Percentiles rank a stretch among this genome's conserved stretches.
phyloP scores from a whole-genome alignment of 1,284 basidiomycete species.

The Mycosarcoma mackinlayi region DNA sequence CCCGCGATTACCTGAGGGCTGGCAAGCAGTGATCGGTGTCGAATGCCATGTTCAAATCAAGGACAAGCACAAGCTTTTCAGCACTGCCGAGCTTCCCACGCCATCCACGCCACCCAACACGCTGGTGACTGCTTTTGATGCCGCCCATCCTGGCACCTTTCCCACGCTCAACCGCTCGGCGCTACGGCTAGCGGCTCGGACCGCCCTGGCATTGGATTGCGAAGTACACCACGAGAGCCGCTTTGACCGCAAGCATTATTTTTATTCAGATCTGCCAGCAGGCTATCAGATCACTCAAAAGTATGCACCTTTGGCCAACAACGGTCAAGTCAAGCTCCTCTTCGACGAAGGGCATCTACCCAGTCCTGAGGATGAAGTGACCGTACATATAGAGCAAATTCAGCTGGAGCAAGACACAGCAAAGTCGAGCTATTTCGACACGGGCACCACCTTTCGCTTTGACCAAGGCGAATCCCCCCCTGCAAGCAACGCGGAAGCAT shows the following conservation, averaged over 20 bases:
- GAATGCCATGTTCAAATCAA: slow-evolving; percentile 96
- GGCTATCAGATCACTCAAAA: slow-evolving; percentile 98
- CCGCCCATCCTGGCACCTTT: slow-evolving; percentile 90
- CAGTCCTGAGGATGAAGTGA: slow-evolving; percentile 69
- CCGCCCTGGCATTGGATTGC: slow-evolving; percentile 83
- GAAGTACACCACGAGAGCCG: slow-evolving; percentile 70
- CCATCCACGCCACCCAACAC: slow-evolving; percentile 76
- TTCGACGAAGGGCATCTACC: slow-evolving; percentile 62
- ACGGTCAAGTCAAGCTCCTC: slow-evolving; percentile 75
- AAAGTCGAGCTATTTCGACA: slow-evolving; percentile 77
- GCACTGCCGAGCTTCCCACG: slow-evolving; percentile 71
- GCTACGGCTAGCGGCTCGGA: slow-evolving; percentile 82
- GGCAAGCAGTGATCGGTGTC: slow-evolving; percentile 82
- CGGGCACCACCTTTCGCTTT: slow-evolving; percentile 65
- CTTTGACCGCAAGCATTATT: slow-evolving; percentile 94
- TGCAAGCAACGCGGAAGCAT: background rate
- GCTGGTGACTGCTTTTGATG: slow-evolving; percentile 84
- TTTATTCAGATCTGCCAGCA: slow-evolving; percentile 91
- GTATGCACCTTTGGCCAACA: slow-evolving; percentile 84
- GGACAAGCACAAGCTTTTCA: slow-evolving; percentile 88
- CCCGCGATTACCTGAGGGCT: slow-evolving; percentile 54
- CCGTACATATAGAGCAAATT: slow-evolving; percentile 87
- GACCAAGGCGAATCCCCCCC: background rate
- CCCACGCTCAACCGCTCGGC: slow-evolving; percentile 82
- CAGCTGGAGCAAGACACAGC: slow-evolving; percentile 98